Base-by-base conservation (phyloP, 2,329 filamentous ascomycete genomes). In the Trichoderma endophyticum region DNA sequence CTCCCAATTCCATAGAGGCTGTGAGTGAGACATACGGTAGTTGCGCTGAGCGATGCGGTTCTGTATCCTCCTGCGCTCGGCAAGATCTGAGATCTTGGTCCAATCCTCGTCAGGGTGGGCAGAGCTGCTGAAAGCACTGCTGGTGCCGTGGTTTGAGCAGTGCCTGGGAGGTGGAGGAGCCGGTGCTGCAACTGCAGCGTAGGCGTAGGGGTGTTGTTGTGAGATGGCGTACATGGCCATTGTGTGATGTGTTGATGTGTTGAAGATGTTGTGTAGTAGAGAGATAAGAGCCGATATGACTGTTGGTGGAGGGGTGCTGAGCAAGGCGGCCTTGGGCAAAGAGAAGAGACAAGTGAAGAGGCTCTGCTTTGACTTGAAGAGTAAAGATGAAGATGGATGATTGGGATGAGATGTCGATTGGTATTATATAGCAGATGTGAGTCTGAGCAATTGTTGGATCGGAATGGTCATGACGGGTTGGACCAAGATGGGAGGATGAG, bases 71-170 rank as follows among this genome's bases (percentile, higher is more conserved):
- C 95, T 88, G 79, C 96, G 91, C 84, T 98, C 95, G 66, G 95
- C 95, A 73, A 98, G 91, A 82, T 98, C 95, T 72, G 95, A 97
- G 81, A 98, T 97, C 89, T 98, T 97, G 80, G 95, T 98, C 95
- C 95, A 98, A 85, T 98, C 95, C 84, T 98, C 95, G 80, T 98
- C 95, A 70, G 95, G 93, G 82, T 97, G 97, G 77, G 95, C 95
- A 75, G 94, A 97, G 78, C 92, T 92, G 84, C 93, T 97, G 86
- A 97, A 97, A 77, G 95, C 95, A 84, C 94, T 97, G 85, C 94
- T 97, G 74, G 93, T 97, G 80, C 91, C 91, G 80, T 94, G 91
- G 75, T 85, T 87, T 54, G 89, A 86, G 77, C 92, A 91, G 79
- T 93, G 91, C 81, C 92, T 89, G 66, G 90, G 86, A 70, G 85